These are phyloP conservation scores for Iberis amara DNA, from an alignment of 441 rosid species.

Conservation along the genomic window DNA sequence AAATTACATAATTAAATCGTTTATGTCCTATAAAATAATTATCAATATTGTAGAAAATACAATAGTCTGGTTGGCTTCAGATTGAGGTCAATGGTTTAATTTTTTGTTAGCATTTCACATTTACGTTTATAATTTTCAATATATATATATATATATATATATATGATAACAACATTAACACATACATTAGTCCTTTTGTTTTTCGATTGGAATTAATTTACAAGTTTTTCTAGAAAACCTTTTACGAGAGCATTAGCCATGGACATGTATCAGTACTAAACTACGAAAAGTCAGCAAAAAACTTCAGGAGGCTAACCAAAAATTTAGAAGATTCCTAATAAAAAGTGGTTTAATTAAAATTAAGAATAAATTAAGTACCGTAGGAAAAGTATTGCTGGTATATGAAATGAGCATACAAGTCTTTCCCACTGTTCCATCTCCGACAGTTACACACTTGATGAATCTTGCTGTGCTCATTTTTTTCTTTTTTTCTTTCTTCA, in stretches of 20 bases:
- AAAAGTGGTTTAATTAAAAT: neutral
- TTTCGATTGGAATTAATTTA: too few species aligned
- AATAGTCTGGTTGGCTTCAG: constrained; percentile 1
- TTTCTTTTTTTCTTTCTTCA: neutral
- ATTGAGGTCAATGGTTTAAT: too few species aligned
- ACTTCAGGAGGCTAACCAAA: too few species aligned
- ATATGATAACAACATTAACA: too few species aligned
- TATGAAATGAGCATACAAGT: constrained; percentile 97
- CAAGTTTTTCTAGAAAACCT: too few species aligned
- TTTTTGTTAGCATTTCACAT: too few species aligned
- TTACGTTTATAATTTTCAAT: too few species aligned
- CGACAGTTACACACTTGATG: constrained; percentile 81
- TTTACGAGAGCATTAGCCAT: too few species aligned
- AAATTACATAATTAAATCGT: neutral
- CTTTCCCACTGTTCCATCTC: constrained; percentile 98
- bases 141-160: too few species aligned
- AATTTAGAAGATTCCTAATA: neutral
- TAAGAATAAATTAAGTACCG: constrained; percentile 35
- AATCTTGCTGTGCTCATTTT: constrained; percentile 64
- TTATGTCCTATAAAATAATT: neutral
- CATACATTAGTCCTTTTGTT: too few species aligned
- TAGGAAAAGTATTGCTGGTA: constrained; percentile 94
- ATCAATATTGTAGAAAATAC: neutral
- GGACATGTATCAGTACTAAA: too few species aligned
- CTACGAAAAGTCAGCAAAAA: too few species aligned